These are phyloP conservation scores for Phytopythium aichiense DNA, from an alignment of 352 stramenopile species.

Conservation along the genomic window DNA sequence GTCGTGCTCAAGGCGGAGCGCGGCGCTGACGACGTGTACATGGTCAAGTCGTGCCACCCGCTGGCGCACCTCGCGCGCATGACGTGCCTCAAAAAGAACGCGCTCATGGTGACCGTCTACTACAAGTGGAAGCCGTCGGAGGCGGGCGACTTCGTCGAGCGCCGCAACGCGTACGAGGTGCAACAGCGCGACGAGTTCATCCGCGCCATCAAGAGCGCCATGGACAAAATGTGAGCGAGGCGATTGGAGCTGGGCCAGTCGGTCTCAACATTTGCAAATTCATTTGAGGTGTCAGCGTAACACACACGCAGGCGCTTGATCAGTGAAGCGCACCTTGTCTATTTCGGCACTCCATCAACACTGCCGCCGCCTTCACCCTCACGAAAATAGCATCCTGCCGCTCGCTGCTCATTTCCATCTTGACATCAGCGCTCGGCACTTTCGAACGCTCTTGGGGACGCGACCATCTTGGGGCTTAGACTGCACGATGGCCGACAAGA, in stretches of 20 bases:
- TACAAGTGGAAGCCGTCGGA: constrained; percentile 65
- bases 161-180: constrained; percentile 78
- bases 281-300: constrained; percentile 6
- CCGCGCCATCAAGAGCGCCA: constrained; percentile 72
- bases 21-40: constrained; percentile 67
- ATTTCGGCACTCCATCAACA: not conserved
- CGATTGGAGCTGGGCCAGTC: not conserved
- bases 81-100: constrained; percentile 88
- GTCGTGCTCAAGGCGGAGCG: constrained; percentile 75
- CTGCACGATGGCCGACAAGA: constrained; percentile 62
- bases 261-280: constrained; percentile 17
- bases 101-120: constrained; percentile 84
- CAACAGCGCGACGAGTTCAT: constrained; percentile 87
- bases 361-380: not conserved
- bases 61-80: constrained; percentile 74
- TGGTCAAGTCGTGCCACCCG: constrained; percentile 73
- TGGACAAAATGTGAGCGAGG: constrained; percentile 64
- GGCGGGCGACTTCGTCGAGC: constrained; percentile 39
- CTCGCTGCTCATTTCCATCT: not conserved
- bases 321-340: not conserved
- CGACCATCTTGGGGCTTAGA: not conserved
- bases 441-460: not conserved
- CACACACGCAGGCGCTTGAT: not conserved
- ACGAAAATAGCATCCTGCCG: not conserved
- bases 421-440: not conserved